A percentile compares a stretch with the other conserved stretches of the same genome.
Evolutionary conservation across 2,329 filamentous ascomycete species (phyloP).

Genomic region (Keithomyces neogunnii): DNA sequence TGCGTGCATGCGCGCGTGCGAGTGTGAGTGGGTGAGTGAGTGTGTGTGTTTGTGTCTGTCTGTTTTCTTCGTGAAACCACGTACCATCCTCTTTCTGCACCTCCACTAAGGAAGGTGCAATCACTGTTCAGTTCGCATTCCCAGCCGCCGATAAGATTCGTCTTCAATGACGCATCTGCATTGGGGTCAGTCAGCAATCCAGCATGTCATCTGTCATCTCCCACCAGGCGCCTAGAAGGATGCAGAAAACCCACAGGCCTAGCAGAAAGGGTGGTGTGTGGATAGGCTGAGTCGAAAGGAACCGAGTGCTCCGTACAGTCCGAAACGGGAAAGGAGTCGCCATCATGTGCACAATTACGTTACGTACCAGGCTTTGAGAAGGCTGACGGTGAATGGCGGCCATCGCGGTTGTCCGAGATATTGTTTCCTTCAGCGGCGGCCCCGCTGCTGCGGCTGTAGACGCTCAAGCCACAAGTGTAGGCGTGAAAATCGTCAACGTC

Average conservation of each 20-base stretch:
- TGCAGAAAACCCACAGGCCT: neutral
- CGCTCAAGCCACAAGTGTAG: slow-evolving; percentile 74
- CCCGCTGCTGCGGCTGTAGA: slow-evolving; percentile 36
- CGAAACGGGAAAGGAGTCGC: neutral
- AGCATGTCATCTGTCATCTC: neutral
- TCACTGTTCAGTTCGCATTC: slow-evolving; percentile 72
- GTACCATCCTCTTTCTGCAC: slow-evolving; percentile 84
- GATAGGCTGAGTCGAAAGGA: neutral
- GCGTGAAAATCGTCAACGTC: slow-evolving; percentile 74
- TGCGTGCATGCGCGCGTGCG: neutral
- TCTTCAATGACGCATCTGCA: slow-evolving; percentile 7
- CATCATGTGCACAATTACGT: neutral
- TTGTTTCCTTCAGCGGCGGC: neutral
- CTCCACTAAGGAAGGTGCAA: slow-evolving; percentile 70
- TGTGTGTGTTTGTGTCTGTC: too few relatives aligned
- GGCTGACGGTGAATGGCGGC: neutral
- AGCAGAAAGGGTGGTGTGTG: neutral
- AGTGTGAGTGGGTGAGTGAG: too few relatives aligned
- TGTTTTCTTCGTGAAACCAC: slow-evolving; percentile 16
- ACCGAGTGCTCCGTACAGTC: neutral
- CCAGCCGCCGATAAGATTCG: slow-evolving; percentile 58
- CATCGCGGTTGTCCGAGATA: slow-evolving; percentile 1
- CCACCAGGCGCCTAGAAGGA: neutral
- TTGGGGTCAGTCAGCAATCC: neutral
- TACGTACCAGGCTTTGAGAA: slow-evolving; percentile 2